phyloP scores from a whole-genome alignment of 2,329 filamentous ascomycete genomes.

The Sordariomycetes sp. region DNA sequence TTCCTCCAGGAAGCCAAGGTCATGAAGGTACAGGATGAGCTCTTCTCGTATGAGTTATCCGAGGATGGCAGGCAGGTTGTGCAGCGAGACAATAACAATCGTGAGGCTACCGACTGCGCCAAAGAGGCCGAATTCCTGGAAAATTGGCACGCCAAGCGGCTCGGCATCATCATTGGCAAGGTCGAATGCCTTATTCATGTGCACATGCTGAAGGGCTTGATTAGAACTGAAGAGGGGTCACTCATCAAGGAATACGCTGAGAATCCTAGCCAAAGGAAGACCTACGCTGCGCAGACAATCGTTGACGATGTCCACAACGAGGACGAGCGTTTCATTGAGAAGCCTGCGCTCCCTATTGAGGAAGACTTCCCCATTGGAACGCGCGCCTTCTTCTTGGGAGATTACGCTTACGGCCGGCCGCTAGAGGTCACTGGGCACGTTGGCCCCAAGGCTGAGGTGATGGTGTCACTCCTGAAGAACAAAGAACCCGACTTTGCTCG shows the following conservation, averaged over 20 bases:
- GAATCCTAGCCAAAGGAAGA: conserved; percentile 75
- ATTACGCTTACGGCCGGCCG: conserved; percentile 85
- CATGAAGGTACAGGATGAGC: conserved; percentile 78
- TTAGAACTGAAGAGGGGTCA: conserved; percentile 83
- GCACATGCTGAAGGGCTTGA: conserved; percentile 84
- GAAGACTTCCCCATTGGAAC: conserved; percentile 83
- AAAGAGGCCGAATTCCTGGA: conserved; percentile 81
- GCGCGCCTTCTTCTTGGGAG: conserved; percentile 86
- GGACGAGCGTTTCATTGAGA: conserved; percentile 89
- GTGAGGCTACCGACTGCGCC: conserved; percentile 73
- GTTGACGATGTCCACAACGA: conserved; percentile 86
- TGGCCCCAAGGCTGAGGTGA: conserved; percentile 67
- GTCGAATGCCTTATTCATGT: conserved; percentile 89
- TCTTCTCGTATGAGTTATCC: conserved; percentile 77
- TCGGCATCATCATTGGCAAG: conserved; percentile 77
- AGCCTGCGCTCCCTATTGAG: conserved; percentile 75
- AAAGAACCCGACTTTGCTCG: conserved; percentile 77
- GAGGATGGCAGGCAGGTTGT: conserved; percentile 56
- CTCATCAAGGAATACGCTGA: conserved; percentile 87
- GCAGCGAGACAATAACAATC: conserved; percentile 60
- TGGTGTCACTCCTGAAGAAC: conserved; percentile 62
- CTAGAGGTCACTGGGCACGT: conserved; percentile 72
- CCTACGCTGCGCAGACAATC: conserved; percentile 84
- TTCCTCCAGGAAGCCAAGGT: conserved; percentile 94
- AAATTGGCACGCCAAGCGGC: conserved; percentile 77